Evolutionary conservation across 495 filamentous ascomycete species (phyloP).

Genomic region (Neurospora discreta): DNA sequence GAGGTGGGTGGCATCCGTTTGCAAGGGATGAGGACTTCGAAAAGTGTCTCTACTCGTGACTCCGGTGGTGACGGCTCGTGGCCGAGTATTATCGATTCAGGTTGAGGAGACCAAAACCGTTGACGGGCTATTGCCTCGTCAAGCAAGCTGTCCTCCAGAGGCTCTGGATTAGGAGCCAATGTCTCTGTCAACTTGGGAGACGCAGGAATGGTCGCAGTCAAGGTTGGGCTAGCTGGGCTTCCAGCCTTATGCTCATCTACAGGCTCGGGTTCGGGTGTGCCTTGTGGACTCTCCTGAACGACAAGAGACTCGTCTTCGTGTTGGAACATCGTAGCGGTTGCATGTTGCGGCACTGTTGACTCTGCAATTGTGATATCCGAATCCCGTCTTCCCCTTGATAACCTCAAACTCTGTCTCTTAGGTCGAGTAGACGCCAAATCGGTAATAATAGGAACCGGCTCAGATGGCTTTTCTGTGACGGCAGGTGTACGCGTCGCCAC

Average conservation of each 20-base stretch:
- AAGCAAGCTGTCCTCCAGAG: neutral
- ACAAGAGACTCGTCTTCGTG: neutral
- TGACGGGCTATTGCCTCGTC: neutral
- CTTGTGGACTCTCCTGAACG: neutral
- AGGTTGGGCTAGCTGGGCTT: neutral
- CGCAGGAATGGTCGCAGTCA: neutral
- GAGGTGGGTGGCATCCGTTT: neutral
- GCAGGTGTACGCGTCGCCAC: neutral
- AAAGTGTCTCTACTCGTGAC: neutral
- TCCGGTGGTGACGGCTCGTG: neutral
- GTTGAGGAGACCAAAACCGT: neutral
- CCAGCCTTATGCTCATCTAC: neutral
- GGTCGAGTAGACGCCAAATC: neutral
- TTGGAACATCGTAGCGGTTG: neutral
- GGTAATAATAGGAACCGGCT: neutral
- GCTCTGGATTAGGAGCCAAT: neutral
- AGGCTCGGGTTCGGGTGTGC: neutral
- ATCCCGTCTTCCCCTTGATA: neutral
- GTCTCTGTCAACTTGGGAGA: neutral
- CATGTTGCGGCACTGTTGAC: neutral
- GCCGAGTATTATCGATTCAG: neutral
- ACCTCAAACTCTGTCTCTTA: neutral
- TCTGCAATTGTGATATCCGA: neutral
- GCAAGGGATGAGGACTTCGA: neutral
- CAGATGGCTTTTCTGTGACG: neutral